Percentiles rank a stretch among this genome's conserved stretches.
Conservation (phyloP, 192 early-diverging fungal species). For the Umbelopsis vinacea region DNA sequence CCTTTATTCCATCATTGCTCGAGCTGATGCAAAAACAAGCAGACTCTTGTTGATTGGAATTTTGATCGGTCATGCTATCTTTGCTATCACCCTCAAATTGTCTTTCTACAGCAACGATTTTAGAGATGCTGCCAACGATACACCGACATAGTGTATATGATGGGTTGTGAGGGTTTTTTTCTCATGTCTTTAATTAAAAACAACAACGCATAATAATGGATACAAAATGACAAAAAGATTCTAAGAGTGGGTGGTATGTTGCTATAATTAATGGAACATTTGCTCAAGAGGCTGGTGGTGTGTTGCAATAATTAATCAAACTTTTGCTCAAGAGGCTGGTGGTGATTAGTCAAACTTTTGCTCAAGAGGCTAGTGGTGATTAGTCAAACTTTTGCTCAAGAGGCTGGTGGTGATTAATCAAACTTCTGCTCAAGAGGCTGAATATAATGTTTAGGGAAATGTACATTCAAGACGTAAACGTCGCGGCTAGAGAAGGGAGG, state of each 20-base stretch:
- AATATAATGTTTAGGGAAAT: conserved; percentile 63
- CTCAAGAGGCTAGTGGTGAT: conserved; percentile 57
- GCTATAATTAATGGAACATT: conserved; percentile 48
- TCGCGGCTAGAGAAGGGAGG: conserved; percentile 34
- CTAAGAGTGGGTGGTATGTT: neutral
- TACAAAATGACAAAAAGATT: neutral
- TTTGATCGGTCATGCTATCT: conserved; percentile 65
- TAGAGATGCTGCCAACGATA: neutral
- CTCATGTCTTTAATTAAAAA: neutral
- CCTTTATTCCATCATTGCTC: conserved; percentile 64
- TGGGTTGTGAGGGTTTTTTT: neutral
- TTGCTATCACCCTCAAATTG: conserved; percentile 83
- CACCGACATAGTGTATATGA: neutral
- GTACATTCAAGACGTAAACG: conserved; percentile 53
- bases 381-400: conserved; percentile 62
- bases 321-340: conserved; percentile 63
- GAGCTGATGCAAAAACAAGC: conserved; percentile 71
- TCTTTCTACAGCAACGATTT: conserved; percentile 78
- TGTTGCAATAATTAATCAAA: too few relatives aligned
- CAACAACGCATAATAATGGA: conserved; percentile 2
- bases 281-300: conserved; percentile 63
- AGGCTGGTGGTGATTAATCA: conserved; percentile 54
- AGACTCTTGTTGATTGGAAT: conserved; percentile 72
- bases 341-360: conserved; percentile 62
- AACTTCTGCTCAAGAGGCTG: conserved; percentile 65